A percentile compares a stretch with the other conserved stretches of the same genome.
phyloP scores from a whole-genome alignment of 2,329 filamentous ascomycete genomes.

The Diaporthe sp. region DNA sequence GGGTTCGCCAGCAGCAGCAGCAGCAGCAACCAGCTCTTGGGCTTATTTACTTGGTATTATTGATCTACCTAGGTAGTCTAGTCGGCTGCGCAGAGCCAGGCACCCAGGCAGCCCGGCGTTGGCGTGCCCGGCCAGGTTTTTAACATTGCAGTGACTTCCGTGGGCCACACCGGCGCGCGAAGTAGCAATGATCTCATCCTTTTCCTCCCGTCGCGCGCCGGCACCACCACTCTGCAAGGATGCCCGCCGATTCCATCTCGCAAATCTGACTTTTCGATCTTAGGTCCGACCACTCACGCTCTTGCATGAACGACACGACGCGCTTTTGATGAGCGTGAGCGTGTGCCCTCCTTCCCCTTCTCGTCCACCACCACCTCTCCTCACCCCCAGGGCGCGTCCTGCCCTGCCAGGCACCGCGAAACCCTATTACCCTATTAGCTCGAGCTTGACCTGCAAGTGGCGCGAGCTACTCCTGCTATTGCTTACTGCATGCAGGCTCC shows the following conservation, averaged over 20 bases:
- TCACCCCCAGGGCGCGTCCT: background rate
- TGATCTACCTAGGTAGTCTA: too few species aligned
- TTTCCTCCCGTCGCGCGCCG: background rate
- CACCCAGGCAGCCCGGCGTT: background rate
- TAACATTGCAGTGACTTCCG: conserved; percentile 12
- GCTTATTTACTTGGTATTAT: conserved; percentile 4
- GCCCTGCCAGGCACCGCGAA: background rate
- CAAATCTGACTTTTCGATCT: conserved; percentile 34
- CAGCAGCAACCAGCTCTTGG: conserved; percentile 7
- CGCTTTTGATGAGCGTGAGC: background rate
- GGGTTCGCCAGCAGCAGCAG: too few species aligned
- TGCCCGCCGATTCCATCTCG: conserved; percentile 19
- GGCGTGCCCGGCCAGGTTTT: conserved; percentile 5
- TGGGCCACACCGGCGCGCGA: conserved; percentile 13
- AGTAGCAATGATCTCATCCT: conserved; percentile 29
- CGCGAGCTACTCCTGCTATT: conserved; percentile 26
- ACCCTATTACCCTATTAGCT: conserved; percentile 26
- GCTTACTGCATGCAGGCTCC: conserved; percentile 10
- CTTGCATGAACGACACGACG: conserved; percentile 30
- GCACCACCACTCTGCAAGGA: conserved; percentile 7
- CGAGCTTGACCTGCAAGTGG: conserved; percentile 16
- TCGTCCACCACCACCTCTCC: background rate
- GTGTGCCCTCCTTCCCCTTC: background rate
- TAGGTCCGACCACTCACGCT: conserved; percentile 26
- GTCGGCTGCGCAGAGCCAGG: background rate